Base-by-base conservation (phyloP, 345 rosid species). In the Combretum micranthum region DNA sequence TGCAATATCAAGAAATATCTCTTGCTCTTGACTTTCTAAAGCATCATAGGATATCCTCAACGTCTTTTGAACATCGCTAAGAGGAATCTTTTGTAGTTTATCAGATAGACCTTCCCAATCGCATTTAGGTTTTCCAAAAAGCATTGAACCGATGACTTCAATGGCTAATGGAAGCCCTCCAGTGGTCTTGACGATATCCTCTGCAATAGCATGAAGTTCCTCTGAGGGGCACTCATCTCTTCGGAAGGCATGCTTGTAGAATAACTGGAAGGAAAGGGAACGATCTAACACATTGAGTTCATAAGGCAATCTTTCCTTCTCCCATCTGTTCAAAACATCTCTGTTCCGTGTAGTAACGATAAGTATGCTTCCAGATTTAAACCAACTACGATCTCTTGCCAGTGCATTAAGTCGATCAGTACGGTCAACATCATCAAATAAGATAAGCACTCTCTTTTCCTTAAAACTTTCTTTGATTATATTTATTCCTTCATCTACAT, bases 1-100 rank as follows among this genome's bases (percentile, higher is more conserved):
- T 47, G 64, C 56, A 37, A 60, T 42, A 15, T 60, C 56, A 14
- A 50, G 64, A 50, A 60, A 60, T 50, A 60, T 50, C 20, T 60
- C 13, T 20, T 21, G 50, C 0, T 60, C 42, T 17, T 0, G 0
- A 12, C 0, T 0, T 19, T 60, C 64, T 19, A 60, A 11, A 17
- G 4, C 42, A 15, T 60, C 64, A 42, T 60, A 60, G 25, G 20
- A 39, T 15, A 50, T 50, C 39, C 4, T 60, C 13, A 60, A 50
- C 9, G 13, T 59, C 2, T 6, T 37, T 39, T 0, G 0, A 8
- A 60, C 21, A 2, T 4, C 14, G 1, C 13, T 7, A 19, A 18
- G 17, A 14, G 47, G 48, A 16, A 13, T 12, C 16, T 50, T 19
- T 25, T 14, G 42, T 22, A 51, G 42, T 25, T 60, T 50, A 13